Evolutionary conservation across 1,139 yeast genomes (phyloP).

Genomic region (Diutina rugosa): DNA sequence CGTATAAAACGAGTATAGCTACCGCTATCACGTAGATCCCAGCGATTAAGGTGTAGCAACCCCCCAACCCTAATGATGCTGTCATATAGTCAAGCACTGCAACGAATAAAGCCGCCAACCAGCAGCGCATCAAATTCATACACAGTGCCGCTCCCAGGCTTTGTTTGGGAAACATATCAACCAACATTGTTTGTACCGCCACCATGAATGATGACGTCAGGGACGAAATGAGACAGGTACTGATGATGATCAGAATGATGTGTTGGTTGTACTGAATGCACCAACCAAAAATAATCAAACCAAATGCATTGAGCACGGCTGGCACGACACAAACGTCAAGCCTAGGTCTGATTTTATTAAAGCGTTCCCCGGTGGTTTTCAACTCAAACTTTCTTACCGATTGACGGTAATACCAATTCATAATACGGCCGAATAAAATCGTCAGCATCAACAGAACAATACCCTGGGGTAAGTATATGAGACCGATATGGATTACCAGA

Average conservation of each 20-base stretch:
- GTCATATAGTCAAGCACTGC: slow-evolving; percentile 49
- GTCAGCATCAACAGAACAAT: slow-evolving; percentile 18
- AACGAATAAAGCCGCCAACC: slow-evolving; percentile 46
- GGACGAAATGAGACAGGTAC: slow-evolving; percentile 39
- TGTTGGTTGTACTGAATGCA: slow-evolving; percentile 35
- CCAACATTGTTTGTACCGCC: slow-evolving; percentile 39
- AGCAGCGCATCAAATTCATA: slow-evolving; percentile 48
- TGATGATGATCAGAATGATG: slow-evolving; percentile 43
- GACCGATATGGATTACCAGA: slow-evolving; percentile 22
- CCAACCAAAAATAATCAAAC: slow-evolving; percentile 58
- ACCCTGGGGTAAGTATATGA: slow-evolving; percentile 28
- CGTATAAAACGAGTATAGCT: not conserved
- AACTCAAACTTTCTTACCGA: slow-evolving; percentile 9
- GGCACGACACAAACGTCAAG: slow-evolving; percentile 17
- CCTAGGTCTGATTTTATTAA: slow-evolving; percentile 16
- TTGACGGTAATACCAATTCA: slow-evolving; percentile 18
- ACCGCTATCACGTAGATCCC: slow-evolving; percentile 10
- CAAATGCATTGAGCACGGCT: slow-evolving; percentile 17
- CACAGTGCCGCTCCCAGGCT: slow-evolving; percentile 53
- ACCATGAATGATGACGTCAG: slow-evolving; percentile 40
- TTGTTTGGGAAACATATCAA: slow-evolving; percentile 46
- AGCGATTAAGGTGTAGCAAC: slow-evolving; percentile 47
- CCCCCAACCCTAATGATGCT: slow-evolving; percentile 39
- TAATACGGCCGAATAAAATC: slow-evolving; percentile 14
- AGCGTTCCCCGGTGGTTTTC: slow-evolving; percentile 10